phyloP scores from a whole-genome alignment of 1,284 basidiomycete genomes.

The Cryptococcus wingfieldii region DNA sequence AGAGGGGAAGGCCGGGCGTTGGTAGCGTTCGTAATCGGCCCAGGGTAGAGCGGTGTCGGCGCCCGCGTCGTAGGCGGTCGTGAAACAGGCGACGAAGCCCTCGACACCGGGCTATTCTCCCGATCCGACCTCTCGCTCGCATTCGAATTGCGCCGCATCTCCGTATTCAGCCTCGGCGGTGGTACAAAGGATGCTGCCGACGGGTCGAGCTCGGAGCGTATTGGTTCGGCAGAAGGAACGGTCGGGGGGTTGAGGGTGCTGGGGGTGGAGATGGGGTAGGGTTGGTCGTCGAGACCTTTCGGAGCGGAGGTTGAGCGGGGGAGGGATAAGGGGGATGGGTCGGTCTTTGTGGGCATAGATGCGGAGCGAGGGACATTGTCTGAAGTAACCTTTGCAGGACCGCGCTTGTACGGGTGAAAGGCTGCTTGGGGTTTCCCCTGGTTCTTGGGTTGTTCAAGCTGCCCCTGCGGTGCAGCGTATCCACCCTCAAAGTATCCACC shows the following conservation, averaged over 20 bases:
- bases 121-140: conserved; percentile 9
- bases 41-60: conserved; percentile 27
- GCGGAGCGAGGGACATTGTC: conserved; percentile 19
- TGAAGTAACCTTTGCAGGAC: conserved; percentile 15
- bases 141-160: conserved; percentile 5
- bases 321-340: conserved; percentile 1
- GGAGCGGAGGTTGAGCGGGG: conserved; percentile 9
- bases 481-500: conserved; percentile 9
- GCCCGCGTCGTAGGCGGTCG: neutral
- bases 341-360: conserved; percentile 13
- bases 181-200: neutral
- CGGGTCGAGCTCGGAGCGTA: neutral
- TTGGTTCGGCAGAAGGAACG: neutral
- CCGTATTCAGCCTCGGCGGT: conserved; percentile 5
- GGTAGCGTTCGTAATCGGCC: conserved; percentile 34
- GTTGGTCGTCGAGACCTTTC: neutral
- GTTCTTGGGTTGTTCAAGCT: conserved; percentile 3
- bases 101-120: neutral
- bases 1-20: conserved; percentile 33
- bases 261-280: neutral
- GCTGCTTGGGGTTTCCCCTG: conserved; percentile 3
- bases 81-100: conserved; percentile 1
- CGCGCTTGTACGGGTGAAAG: conserved; percentile 37
- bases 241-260: conserved; percentile 1
- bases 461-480: conserved; percentile 1